Conservation (phyloP, 345 rosid genomes). For the Pistacia integerrima region DNA sequence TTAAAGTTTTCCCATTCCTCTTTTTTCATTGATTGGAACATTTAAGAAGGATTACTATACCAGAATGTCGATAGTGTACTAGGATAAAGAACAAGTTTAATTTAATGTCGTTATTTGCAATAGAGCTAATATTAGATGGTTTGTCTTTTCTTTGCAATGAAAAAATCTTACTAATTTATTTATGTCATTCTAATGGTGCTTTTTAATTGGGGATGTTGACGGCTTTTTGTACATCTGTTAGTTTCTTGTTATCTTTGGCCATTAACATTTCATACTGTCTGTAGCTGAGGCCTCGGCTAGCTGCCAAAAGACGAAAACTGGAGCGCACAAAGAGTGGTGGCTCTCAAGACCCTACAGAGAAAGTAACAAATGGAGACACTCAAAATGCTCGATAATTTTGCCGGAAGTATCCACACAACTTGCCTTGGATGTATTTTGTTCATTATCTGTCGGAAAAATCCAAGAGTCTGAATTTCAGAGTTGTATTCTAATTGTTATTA, state of each 20-base stretch:
- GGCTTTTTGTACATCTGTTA: slow-evolving; percentile 8
- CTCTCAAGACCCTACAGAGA: not conserved
- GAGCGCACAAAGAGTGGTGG: slow-evolving; percentile 5
- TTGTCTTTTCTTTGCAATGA: not conserved
- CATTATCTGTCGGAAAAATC: not conserved
- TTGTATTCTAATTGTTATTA: slow-evolving; percentile 9
- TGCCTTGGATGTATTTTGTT: slow-evolving; percentile 3
- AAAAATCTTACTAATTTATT: too few species aligned
- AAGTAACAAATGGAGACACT: not conserved
- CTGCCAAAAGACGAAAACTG: slow-evolving; percentile 41
- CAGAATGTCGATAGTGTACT: not conserved
- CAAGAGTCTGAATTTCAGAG: not conserved
- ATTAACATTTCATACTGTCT: slow-evolving; percentile 23
- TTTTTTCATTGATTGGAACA: too few species aligned
- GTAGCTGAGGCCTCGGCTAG: slow-evolving; percentile 63
- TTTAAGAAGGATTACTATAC: too few species aligned
- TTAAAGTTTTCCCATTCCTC: too few species aligned
- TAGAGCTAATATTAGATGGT: not conserved
- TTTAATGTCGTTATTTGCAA: too few species aligned
- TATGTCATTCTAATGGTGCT: not conserved
- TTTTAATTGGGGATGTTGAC: not conserved
- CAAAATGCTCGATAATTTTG: not conserved
- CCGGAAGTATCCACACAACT: not conserved
- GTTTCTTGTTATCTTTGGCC: not conserved
- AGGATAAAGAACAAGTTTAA: not conserved